A percentile compares a stretch with the other conserved stretches of the same genome.
Evolutionary conservation across 2,329 filamentous ascomycete genomes (phyloP).

Genomic region (Verticillium isaacii): DNA sequence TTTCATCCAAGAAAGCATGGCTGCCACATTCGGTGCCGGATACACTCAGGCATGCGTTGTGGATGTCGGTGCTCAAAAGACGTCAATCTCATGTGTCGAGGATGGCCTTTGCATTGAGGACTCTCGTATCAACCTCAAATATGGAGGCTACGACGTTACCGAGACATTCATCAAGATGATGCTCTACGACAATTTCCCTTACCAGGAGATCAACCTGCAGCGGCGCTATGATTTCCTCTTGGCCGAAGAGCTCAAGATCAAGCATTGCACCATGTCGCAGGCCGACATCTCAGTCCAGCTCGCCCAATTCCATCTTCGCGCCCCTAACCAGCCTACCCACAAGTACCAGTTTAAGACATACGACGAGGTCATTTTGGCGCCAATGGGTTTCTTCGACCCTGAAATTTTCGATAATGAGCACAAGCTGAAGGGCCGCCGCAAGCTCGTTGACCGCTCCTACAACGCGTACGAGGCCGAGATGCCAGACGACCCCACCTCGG

Average conservation of each 20-base stretch:
- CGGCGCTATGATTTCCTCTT: constrained; percentile 88
- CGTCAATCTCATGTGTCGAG: constrained; percentile 93
- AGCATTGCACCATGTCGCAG: constrained; percentile 87
- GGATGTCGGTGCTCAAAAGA: constrained; percentile 95
- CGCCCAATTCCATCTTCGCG: constrained; percentile 85
- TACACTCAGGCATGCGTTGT: constrained; percentile 94
- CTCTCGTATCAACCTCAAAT: constrained; percentile 92
- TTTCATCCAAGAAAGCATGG: constrained; percentile 94
- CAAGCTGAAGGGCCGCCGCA: constrained; percentile 76
- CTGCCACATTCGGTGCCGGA: constrained; percentile 90
- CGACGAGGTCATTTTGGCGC: constrained; percentile 90
- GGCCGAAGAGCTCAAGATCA: constrained; percentile 92
- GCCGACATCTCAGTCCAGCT: constrained; percentile 83
- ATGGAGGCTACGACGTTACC: constrained; percentile 86
- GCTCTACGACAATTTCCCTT: constrained; percentile 93
- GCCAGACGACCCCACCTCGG: constrained; percentile 83
- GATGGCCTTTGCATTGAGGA: constrained; percentile 94
- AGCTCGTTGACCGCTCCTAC: constrained; percentile 79
- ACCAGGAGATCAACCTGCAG: constrained; percentile 87
- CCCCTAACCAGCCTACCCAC: constrained; percentile 79
- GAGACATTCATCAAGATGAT: constrained; percentile 97
- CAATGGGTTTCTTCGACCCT: constrained; percentile 92
- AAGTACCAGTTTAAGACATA: constrained; percentile 98
- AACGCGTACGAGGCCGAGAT: constrained; percentile 87
- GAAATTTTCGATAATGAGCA: constrained; percentile 75